Percentiles rank a stretch among this genome's conserved stretches.
Conservation (phyloP, 169 alveolate genomes). For the Perkinsus chesapeaki region DNA sequence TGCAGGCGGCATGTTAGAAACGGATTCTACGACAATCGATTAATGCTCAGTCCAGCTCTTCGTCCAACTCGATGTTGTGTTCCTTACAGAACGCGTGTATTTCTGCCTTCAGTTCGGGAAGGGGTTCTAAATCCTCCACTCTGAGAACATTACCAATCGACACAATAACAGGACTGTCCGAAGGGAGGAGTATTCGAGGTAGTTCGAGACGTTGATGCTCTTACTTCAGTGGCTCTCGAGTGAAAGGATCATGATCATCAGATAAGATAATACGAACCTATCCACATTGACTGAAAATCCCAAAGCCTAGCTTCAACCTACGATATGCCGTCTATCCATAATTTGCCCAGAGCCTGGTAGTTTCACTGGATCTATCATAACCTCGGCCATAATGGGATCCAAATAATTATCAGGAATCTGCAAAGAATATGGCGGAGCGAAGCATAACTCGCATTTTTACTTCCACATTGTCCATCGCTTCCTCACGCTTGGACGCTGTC, state of each 20-base stretch:
- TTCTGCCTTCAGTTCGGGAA: not conserved
- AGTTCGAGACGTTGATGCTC: not conserved
- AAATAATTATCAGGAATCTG: conserved; percentile 77
- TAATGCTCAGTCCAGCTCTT: not conserved
- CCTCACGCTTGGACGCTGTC: conserved; percentile 13
- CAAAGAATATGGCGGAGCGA: conserved; percentile 4
- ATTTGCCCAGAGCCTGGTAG: conserved; percentile 71
- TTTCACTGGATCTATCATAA: conserved; percentile 79
- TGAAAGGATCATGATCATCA: not conserved
- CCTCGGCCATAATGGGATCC: conserved; percentile 73
- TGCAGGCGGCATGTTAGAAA: no score
- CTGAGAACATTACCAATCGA: not conserved
- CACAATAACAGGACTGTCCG: not conserved
- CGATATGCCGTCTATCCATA: conserved; percentile 75
- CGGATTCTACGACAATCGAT: no score
- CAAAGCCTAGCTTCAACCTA: not conserved
- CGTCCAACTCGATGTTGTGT: not conserved
- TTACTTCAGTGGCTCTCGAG: not conserved
- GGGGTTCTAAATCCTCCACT: not conserved
- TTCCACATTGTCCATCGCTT: conserved; percentile 32
- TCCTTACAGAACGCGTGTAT: not conserved
- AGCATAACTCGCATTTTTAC: conserved; percentile 24
- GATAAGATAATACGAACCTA: not conserved
- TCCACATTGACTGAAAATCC: not conserved
- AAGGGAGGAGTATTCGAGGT: not conserved